Percentiles rank a stretch among this genome's conserved stretches.
Conservation (phyloP, 805 yeast species). For the Suhomyces vadensis region DNA sequence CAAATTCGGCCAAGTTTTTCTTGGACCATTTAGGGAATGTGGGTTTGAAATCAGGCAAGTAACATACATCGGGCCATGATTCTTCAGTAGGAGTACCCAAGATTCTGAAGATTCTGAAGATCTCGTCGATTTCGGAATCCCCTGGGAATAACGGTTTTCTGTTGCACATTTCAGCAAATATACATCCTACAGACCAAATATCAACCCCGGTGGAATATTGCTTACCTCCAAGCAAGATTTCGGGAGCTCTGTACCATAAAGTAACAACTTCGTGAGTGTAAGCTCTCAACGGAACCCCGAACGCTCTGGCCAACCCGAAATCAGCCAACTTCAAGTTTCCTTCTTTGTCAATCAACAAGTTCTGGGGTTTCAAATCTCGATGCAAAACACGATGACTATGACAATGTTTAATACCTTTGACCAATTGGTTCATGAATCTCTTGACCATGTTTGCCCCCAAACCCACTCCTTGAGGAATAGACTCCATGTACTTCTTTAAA, state of each 20-base stretch:
- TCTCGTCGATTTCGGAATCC: constrained; percentile 96
- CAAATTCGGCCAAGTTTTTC: constrained; percentile 66
- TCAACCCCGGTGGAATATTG: constrained; percentile 98
- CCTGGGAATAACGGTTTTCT: constrained; percentile 96
- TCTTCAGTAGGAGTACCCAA: constrained; percentile 95
- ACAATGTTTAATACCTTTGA: constrained; percentile 89
- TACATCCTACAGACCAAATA: constrained; percentile 98
- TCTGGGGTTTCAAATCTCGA: constrained; percentile 96
- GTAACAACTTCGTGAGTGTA: constrained; percentile 98
- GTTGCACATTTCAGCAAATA: constrained; percentile 96
- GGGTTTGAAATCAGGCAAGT: constrained; percentile 89
- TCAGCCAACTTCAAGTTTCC: constrained; percentile 73
- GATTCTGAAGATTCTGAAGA: constrained; percentile 86
- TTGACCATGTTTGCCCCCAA: constrained; percentile 89
- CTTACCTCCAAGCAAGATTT: constrained; percentile 90
- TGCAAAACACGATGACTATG: constrained; percentile 93
- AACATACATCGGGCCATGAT: constrained; percentile 90
- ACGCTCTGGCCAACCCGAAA: constrained; percentile 95
- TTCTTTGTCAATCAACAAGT: constrained; percentile 89
- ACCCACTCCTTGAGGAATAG: constrained; percentile 87
- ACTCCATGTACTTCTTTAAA: constrained; percentile 94
- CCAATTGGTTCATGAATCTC: constrained; percentile 86
- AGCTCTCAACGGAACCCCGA: constrained; percentile 95
- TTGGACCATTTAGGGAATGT: constrained; percentile 90
- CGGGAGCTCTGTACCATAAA: constrained; percentile 97